Conservation (phyloP, 1,284 basidiomycete genomes). For the Moniliella sp. region DNA sequence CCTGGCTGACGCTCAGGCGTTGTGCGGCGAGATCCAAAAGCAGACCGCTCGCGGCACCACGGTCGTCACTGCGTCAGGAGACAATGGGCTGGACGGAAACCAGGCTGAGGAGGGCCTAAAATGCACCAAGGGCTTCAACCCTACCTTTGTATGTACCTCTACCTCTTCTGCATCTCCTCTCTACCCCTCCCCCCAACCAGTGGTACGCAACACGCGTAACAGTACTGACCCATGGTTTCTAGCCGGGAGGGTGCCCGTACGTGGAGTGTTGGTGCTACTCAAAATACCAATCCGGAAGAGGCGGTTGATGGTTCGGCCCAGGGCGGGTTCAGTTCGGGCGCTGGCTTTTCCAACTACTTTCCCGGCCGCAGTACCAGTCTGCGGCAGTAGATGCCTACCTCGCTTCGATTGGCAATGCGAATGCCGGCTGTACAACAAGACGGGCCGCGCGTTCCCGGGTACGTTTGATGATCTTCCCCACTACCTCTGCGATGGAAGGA, state of each 20-base stretch:
- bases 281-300: too few relatives aligned
- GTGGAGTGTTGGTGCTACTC: background rate
- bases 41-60: conserved; percentile 5
- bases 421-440: background rate
- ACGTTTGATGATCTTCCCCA: too few relatives aligned
- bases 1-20: conserved; percentile 1
- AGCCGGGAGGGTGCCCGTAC: too few relatives aligned
- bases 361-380: conserved; percentile 42
- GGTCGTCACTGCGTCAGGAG: conserved; percentile 4
- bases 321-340: background rate
- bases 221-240: too few relatives aligned
- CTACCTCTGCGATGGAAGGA: too few relatives aligned
- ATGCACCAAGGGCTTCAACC: conserved; percentile 2
- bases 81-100: conserved; percentile 3
- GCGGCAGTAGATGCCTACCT: conserved; percentile 41
- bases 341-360: conserved; percentile 39
- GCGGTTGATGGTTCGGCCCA: background rate
- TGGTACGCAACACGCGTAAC: too few relatives aligned
- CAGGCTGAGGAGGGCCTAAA: too few relatives aligned
- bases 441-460: background rate
- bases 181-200: too few relatives aligned
- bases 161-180: conserved; percentile 5
- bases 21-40: conserved; percentile 3
- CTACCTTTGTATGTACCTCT: conserved; percentile 5
- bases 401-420: background rate